Percentiles rank a stretch among this genome's conserved stretches.
phyloP scores from a whole-genome alignment of 805 yeast species.

The Hanseniaspora valbyensis region DNA sequence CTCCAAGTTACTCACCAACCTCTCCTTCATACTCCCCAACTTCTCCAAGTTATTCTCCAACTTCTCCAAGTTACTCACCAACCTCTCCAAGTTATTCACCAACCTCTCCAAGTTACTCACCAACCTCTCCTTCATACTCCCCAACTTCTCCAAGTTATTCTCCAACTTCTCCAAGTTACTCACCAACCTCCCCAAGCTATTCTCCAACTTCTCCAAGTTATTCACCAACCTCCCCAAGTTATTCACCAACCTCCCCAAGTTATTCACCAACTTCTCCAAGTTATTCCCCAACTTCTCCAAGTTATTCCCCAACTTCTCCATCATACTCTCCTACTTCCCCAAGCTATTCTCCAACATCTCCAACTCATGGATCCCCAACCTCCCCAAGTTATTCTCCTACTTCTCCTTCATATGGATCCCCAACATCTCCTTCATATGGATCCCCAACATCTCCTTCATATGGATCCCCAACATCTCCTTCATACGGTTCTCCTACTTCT shows the following conservation, averaged over 20 bases:
- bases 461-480: constrained; percentile 50
- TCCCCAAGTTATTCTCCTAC: constrained; percentile 36
- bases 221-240: constrained; percentile 40
- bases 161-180: constrained; percentile 71
- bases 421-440: constrained; percentile 30
- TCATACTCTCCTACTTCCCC: constrained; percentile 45
- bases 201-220: constrained; percentile 48
- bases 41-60: constrained; percentile 50
- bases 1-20: constrained; percentile 47
- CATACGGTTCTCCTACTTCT: constrained; percentile 36
- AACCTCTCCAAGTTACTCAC: constrained; percentile 59
- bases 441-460: constrained; percentile 60
- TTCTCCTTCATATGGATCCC: constrained; percentile 36
- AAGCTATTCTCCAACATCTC: constrained; percentile 34
- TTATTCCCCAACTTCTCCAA: constrained; percentile 40
- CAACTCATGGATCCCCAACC: constrained; percentile 35
- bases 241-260: constrained; percentile 53
- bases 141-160: constrained; percentile 47
- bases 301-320: constrained; percentile 40
- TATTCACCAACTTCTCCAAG: constrained; percentile 47
- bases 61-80: constrained; percentile 59
- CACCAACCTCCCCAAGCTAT: constrained; percentile 53
- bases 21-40: constrained; percentile 46
- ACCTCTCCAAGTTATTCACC: constrained; percentile 65
- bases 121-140: constrained; percentile 59